Conservation (phyloP, 345 rosid genomes). For the Syzygium aromaticum region DNA sequence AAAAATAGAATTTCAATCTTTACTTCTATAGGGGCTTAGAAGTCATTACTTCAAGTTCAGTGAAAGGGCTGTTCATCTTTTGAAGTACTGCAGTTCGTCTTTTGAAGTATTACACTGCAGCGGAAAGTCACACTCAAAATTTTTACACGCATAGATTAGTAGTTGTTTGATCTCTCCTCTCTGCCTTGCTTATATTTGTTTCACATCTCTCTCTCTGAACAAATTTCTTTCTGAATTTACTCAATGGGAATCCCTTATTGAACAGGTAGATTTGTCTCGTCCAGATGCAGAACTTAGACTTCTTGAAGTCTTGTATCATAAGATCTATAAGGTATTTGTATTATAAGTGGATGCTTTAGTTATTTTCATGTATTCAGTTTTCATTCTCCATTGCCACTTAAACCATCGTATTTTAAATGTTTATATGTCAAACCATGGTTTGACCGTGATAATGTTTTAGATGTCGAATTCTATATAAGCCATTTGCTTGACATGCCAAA, state of each 20-base stretch:
- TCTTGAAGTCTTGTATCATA: slow-evolving; percentile 90
- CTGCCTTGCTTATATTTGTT: not conserved
- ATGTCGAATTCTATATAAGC: not conserved
- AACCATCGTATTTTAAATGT: not conserved
- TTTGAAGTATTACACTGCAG: not conserved
- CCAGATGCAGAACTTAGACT: slow-evolving; percentile 86
- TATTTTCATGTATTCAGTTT: not conserved
- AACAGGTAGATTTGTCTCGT: slow-evolving; percentile 88
- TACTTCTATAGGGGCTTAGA: not conserved
- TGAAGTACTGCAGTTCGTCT: not conserved
- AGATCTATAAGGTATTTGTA: slow-evolving; percentile 73
- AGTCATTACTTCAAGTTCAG: not conserved
- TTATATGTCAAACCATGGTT: not conserved
- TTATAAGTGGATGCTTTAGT: not conserved
- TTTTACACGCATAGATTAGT: not conserved
- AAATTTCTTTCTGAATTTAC: not conserved
- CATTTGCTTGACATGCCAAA: not conserved
- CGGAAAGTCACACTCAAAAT: not conserved
- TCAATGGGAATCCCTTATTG: not conserved
- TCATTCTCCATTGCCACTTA: not conserved
- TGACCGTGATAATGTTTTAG: not conserved
- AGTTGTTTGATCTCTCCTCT: not conserved
- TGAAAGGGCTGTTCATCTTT: not conserved
- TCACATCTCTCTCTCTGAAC: not conserved
- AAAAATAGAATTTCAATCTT: not conserved